Base-by-base conservation (phyloP, 805 yeast species). In the Wickerhamomyces sydowiorum region DNA sequence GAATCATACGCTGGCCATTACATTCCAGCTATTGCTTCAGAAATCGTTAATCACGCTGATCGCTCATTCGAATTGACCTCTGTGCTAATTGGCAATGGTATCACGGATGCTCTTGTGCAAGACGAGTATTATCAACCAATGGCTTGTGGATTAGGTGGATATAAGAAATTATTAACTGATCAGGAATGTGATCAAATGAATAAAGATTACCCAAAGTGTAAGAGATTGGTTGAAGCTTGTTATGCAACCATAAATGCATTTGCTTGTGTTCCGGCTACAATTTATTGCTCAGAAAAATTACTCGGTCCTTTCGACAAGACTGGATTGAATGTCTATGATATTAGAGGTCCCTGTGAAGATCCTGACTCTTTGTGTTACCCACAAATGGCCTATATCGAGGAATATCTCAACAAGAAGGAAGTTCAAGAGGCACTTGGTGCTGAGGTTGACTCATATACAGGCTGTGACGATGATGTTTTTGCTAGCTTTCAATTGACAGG, bases 61-160 rank as follows among this genome's bases (percentile, higher is more conserved):
- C 67, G 78, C 43, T 65, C 73, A 18, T 80, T 82, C 56, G 77
- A 86, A 54, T 70, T 89, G 51, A 67, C 84, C 12, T 86, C 96
- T 4, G 81, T 90, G 17, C 59, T 91, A 59, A 90, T 90, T 56
- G 98, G 98, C 48, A 90, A 90, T 61, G 97, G 98, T 40, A 76
- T 90, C 52, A 87, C 96, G 28, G 95, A 88, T 61, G 84, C 95
- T 3, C 68, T 83, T 45, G 73, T 76, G 36, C 96, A 89, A 70
- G 81, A 83, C 57, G 75, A 75, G 44, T 80, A 80, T 62, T 89
- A 87, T 59, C 78, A 83, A 62, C 95, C 95, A 49, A 90, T 91
- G 97, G 95, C 95, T 4, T 91, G 98, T 65, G 93, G 96, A 41
- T 61, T 74, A 51, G 95, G 96, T 50, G 96, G 96, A 6, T 80